Evolutionary conservation across 768 basidiomycete species (phyloP), one percentile per base, ranked within the genome.

Genomic region (Leucocoprinus sp.): DNA sequence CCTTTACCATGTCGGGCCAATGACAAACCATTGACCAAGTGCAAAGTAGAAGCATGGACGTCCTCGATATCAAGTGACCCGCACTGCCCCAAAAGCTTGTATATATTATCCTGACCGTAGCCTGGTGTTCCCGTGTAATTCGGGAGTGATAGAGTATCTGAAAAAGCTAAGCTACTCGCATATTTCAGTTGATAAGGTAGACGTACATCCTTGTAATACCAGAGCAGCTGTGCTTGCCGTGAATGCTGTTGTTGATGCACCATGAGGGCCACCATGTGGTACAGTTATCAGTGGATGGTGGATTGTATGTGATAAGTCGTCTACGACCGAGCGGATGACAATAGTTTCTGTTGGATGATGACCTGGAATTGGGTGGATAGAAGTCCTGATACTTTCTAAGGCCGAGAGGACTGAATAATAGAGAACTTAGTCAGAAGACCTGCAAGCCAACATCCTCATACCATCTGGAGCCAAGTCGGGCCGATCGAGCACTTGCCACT

Each of bases 61-160:
- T 84, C 82, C 31, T 70, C 66, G 11, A 87, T 78, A 50, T 86
- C 84, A 7, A 83, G 67, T 1, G 67, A 62, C 9, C 84, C 84
- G 24, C 82, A 81, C 29, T 69, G 62, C 0, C 82, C 82, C 0
- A 79, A 49, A 9, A 87, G 60, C 2, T 61, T 62, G 39, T 68
- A 70, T 26, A 84, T 64, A n/a, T 69, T 70, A n/a, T 59, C 64
- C 50, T 86, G 76, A 0, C 84, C 84, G 45, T 68, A 84, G 2
- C 84, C 84, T 24, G 71, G 60, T 0, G 80, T 80, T 0, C 84
- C 84, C 0, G 76, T 79, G 55, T 86, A 86, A 57, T 84, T 84
- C 0, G 77, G 76, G 8, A 73, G 49, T 1, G 76, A 78, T 5
- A 84, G 46, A 0, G 75, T 78, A 53, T 80, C 84, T 79, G 54